A percentile compares a stretch with the other conserved stretches of the same genome.
Conservation (phyloP, 371 early-diverging fungal species). For the Mucor saturninus region DNA sequence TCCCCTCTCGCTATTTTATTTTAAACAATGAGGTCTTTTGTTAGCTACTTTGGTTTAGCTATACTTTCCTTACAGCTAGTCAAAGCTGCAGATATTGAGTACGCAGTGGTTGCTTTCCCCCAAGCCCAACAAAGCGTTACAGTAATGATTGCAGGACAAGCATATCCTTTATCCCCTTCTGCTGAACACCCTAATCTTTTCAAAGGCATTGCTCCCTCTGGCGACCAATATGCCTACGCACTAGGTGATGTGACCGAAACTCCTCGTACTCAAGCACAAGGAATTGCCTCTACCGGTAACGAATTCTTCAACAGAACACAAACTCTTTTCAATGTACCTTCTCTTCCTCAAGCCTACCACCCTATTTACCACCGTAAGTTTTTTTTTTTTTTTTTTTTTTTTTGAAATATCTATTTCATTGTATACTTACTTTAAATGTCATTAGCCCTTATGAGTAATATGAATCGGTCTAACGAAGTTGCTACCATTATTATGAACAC, state of each 20-base stretch:
- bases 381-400: not conserved
- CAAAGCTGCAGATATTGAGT: conserved; percentile 37
- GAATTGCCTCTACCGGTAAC: conserved; percentile 50
- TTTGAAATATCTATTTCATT: not conserved
- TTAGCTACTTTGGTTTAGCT: conserved; percentile 16
- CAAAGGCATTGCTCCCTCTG: conserved; percentile 39
- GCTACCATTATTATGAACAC: conserved; percentile 54
- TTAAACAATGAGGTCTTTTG: conserved; percentile 9
- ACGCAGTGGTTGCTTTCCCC: conserved; percentile 46
- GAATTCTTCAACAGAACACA: conserved; percentile 54
- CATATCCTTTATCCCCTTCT: conserved; percentile 21
- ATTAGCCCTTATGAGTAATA: conserved; percentile 36
- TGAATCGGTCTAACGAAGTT: conserved; percentile 42
- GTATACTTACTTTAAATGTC: not conserved
- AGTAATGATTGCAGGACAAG: conserved; percentile 37
- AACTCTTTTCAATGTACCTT: conserved; percentile 46
- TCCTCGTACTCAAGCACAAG: conserved; percentile 34
- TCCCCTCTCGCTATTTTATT: not conserved
- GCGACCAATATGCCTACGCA: conserved; percentile 35
- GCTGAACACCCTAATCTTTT: conserved; percentile 33
- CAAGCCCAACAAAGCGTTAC: conserved; percentile 32
- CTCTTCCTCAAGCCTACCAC: conserved; percentile 55
- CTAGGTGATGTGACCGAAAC: conserved; percentile 29
- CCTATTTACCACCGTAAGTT: conserved; percentile 44
- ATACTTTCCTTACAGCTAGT: conserved; percentile 16